These are phyloP conservation scores for Kluyveromyces dobzhanskii DNA, from an alignment of 805 yeast species.

Conservation along the genomic window DNA sequence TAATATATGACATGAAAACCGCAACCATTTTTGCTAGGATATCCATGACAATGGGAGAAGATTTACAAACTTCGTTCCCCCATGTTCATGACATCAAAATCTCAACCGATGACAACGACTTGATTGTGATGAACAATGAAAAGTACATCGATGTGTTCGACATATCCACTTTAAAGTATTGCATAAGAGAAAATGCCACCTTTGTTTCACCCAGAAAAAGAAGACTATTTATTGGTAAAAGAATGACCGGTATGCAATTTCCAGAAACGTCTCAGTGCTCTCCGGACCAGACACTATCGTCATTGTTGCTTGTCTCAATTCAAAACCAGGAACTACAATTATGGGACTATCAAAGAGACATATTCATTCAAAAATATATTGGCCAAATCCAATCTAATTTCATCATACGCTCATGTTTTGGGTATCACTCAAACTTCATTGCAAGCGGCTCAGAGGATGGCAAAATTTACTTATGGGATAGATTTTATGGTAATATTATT, in stretches of 20 bases:
- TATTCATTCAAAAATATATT: constrained; percentile 51
- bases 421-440: constrained; percentile 59
- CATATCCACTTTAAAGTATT: constrained; percentile 21
- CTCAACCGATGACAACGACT: constrained; percentile 50
- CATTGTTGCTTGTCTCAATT: constrained; percentile 49
- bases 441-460: constrained; percentile 85
- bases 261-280: constrained; percentile 26
- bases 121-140: constrained; percentile 60
- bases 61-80: constrained; percentile 27
- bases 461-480: constrained; percentile 68
- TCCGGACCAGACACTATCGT: constrained; percentile 6
- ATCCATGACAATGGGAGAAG: constrained; percentile 19
- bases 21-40: constrained; percentile 20
- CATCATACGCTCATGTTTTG: constrained; percentile 71
- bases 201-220: constrained; percentile 30
- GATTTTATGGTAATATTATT: constrained; percentile 58
- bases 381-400: constrained; percentile 68
- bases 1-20: constrained; percentile 34
- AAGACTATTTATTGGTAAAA: constrained; percentile 44
- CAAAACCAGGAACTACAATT: constrained; percentile 71
- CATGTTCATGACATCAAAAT: constrained; percentile 65
- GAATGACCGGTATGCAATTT: constrained; percentile 56
- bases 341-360: constrained; percentile 61
- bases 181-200: constrained; percentile 9
- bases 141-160: constrained; percentile 54